phyloP scores from a whole-genome alignment of 2,329 filamentous ascomycete species.

The Monilinia fructigena region DNA sequence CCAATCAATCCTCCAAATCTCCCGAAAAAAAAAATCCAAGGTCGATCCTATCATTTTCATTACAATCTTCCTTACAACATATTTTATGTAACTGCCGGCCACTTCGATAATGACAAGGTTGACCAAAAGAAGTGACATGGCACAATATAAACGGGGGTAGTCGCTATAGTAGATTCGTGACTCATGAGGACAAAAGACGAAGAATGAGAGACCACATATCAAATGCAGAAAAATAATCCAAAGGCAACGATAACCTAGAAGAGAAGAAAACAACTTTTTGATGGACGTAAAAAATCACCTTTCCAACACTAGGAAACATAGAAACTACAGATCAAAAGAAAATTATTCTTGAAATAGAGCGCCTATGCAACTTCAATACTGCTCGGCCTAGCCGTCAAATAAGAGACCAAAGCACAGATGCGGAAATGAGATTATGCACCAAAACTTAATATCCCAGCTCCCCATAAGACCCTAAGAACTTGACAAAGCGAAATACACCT shows the following conservation, averaged over 20 bases:
- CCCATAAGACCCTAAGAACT: conserved; percentile 28
- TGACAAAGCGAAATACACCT: conserved; percentile 28
- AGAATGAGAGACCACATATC: conserved; percentile 37
- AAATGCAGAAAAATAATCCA: conserved; percentile 34
- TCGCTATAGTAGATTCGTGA: conserved; percentile 44
- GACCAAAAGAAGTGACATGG: conserved; percentile 28
- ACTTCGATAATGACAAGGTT: conserved; percentile 26
- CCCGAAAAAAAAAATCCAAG: conserved; percentile 9
- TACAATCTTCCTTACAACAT: conserved; percentile 24
- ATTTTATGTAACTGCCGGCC: conserved; percentile 28
- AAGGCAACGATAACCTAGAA: conserved; percentile 38
- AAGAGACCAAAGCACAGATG: conserved; percentile 32
- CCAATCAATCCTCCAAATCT: conserved; percentile 1
- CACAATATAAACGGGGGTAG: conserved; percentile 40
- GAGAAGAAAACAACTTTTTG: conserved; percentile 40
- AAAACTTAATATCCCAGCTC: conserved; percentile 34
- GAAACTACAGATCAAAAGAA: conserved; percentile 34
- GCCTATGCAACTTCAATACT: conserved; percentile 37
- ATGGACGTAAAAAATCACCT: conserved; percentile 36
- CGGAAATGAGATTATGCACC: conserved; percentile 32
- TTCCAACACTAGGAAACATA: conserved; percentile 38
- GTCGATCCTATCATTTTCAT: conserved; percentile 25
- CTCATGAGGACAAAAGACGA: conserved; percentile 38
- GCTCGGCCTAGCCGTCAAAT: conserved; percentile 34
- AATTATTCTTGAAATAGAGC: conserved; percentile 36